Conservation (phyloP, 1,139 yeast species). For the Candida sanyaensis region DNA sequence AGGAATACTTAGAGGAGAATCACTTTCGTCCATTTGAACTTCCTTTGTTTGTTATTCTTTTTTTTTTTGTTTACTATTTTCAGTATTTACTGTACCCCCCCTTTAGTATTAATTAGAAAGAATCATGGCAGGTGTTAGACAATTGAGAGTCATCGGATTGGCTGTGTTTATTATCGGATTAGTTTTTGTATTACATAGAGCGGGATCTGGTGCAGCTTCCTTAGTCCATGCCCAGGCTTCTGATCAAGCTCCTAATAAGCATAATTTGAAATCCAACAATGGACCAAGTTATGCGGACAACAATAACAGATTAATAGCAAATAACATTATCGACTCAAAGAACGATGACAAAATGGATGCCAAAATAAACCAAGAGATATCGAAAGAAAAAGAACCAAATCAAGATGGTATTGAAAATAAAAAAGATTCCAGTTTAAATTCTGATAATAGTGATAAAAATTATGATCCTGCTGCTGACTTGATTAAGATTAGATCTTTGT, state of each 20-base stretch:
- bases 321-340: conserved; percentile 30
- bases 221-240: conserved; percentile 17
- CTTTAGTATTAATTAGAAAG: not conserved
- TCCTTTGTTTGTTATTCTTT: not conserved
- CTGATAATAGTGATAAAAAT: conserved; percentile 16
- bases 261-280: conserved; percentile 6
- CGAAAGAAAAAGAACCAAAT: conserved; percentile 21
- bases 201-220: conserved; percentile 14
- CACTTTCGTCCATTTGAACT: not conserved
- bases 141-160: conserved; percentile 20
- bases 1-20: not conserved
- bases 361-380: conserved; percentile 42
- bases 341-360: conserved; percentile 41
- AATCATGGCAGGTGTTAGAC: conserved; percentile 19
- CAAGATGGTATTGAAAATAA: conserved; percentile 7
- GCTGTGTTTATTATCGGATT: conserved; percentile 18
- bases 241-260: conserved; percentile 15
- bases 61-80: not conserved
- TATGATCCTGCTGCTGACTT: conserved; percentile 68
- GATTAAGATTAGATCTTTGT: conserved; percentile 53
- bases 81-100: not conserved
- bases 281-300: conserved; percentile 3
- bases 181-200: conserved; percentile 18
- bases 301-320: conserved; percentile 11
- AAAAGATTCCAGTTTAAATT: conserved; percentile 3